These are phyloP conservation scores for Cyclotella baltica DNA, from an alignment of 108 stramenopile genomes.

Conservation along the genomic window DNA sequence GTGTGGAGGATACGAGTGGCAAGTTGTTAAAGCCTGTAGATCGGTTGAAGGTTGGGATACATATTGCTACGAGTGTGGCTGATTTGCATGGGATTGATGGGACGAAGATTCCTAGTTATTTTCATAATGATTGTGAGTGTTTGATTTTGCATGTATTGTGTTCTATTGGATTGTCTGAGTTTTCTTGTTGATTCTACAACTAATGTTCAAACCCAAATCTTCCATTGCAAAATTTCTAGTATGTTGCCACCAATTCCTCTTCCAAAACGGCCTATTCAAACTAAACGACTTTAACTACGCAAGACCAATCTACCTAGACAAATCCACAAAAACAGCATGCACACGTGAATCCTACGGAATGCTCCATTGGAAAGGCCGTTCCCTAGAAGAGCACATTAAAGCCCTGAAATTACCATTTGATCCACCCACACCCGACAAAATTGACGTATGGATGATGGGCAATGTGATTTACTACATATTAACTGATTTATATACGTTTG, in stretches of 20 bases:
- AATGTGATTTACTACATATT: conserved; percentile 50
- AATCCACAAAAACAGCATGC: conserved; percentile 33
- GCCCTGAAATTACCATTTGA: background rate
- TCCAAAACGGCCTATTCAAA: conserved; percentile 66
- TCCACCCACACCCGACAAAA: conserved; percentile 36
- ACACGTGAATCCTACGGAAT: conserved; percentile 28
- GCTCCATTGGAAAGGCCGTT: conserved; percentile 48
- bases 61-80: conserved; percentile 60
- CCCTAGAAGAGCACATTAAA: conserved; percentile 36
- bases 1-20: conserved; percentile 5
- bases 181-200: background rate
- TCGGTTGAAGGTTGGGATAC: conserved; percentile 33
- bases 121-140: conserved; percentile 60
- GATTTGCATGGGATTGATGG: conserved; percentile 64
- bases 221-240: conserved; percentile 17
- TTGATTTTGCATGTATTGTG: background rate
- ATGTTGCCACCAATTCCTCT: conserved; percentile 63
- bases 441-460: conserved; percentile 62
- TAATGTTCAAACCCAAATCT: background rate
- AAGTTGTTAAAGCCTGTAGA: conserved; percentile 25
- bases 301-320: conserved; percentile 40
- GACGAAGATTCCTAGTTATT: conserved; percentile 41
- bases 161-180: background rate
- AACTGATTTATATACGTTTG: conserved; percentile 50
- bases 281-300: conserved; percentile 64